These are phyloP conservation scores for Glycine tomentella DNA, from an alignment of 306 rosid species.

Conservation along the genomic window DNA sequence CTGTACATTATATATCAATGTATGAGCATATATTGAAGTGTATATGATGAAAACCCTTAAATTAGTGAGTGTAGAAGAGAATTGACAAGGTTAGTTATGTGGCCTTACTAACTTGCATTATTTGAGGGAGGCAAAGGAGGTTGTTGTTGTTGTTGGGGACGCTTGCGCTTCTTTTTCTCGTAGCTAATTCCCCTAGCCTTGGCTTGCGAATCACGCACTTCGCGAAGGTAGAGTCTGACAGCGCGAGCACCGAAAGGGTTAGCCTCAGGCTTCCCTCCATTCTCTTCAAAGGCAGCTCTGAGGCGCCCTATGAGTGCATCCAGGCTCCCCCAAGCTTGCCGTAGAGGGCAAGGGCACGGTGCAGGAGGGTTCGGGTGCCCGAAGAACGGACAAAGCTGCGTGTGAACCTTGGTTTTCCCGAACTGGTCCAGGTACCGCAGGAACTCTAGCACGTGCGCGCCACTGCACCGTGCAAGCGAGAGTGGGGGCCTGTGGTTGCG, in stretches of 20 bases:
- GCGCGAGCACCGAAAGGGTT: slow-evolving; percentile 89
- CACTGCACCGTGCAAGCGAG: slow-evolving; percentile 70
- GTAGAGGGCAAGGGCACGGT: slow-evolving; percentile 79
- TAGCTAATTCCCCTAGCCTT: slow-evolving; percentile 86
- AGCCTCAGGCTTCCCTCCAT: slow-evolving; percentile 78
- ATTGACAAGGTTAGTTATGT: not conserved
- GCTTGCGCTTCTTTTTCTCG: slow-evolving; percentile 79
- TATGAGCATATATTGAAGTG: too few species aligned
- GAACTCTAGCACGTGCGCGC: slow-evolving; percentile 84
- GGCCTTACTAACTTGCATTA: slow-evolving; percentile 32
- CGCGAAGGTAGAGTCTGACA: slow-evolving; percentile 78
- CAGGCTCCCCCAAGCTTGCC: slow-evolving; percentile 95
- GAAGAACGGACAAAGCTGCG: slow-evolving; percentile 75
- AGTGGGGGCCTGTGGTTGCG: slow-evolving; percentile 83
- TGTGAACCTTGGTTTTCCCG: slow-evolving; percentile 84
- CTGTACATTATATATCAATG: too few species aligned
- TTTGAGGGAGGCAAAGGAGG: slow-evolving; percentile 16
- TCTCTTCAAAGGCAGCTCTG: slow-evolving; percentile 86
- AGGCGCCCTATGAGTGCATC: slow-evolving; percentile 83
- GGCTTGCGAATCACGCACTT: slow-evolving; percentile 83
- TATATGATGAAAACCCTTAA: not conserved
- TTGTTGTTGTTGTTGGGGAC: slow-evolving; percentile 48
- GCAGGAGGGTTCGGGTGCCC: slow-evolving; percentile 91
- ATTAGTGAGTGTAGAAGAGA: not conserved
- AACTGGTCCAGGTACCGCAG: slow-evolving; percentile 80